Evolutionary conservation across 345 rosid species (phyloP).

Genomic region (Rubroshorea leprosula): DNA sequence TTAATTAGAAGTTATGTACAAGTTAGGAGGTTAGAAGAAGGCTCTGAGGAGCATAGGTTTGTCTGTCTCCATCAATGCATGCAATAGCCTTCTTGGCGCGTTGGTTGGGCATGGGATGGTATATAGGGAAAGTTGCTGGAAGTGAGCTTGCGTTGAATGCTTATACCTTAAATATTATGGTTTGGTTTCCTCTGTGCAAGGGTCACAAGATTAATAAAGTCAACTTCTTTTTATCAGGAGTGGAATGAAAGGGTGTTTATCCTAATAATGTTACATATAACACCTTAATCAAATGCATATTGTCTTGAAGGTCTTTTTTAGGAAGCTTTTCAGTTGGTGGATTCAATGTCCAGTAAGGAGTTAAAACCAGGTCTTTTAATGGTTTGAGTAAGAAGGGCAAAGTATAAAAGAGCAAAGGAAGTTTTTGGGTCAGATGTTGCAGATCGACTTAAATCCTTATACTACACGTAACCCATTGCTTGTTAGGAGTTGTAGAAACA

Average conservation of each 20-base stretch:
- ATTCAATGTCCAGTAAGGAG: constrained; percentile 52
- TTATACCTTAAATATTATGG: constrained; percentile 69
- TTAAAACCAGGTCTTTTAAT: constrained; percentile 55
- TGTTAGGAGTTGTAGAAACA: constrained; percentile 57
- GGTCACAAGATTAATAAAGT: constrained; percentile 46
- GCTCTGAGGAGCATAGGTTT: constrained; percentile 34
- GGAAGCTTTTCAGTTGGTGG: constrained; percentile 58
- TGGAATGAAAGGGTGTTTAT: constrained; percentile 54
- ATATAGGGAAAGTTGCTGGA: constrained; percentile 29
- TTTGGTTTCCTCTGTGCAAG: constrained; percentile 82
- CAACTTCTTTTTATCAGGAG: constrained; percentile 33
- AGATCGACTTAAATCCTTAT: constrained; percentile 55
- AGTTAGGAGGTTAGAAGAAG: constrained; percentile 76
- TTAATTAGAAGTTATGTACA: constrained; percentile 67
- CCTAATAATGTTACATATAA: constrained; percentile 68
- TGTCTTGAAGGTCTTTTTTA: constrained; percentile 52
- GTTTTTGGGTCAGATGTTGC: constrained; percentile 53
- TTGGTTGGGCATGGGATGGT: constrained; percentile 46
- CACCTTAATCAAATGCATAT: constrained; percentile 59
- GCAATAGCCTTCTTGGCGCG: constrained; percentile 68
- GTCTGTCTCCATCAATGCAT: constrained; percentile 46
- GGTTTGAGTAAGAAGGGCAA: constrained; percentile 60
- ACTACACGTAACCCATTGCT: constrained; percentile 64
- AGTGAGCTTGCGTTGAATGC: constrained; percentile 38
- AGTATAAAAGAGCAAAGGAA: constrained; percentile 48